Evolutionary conservation across 306 rosid species (phyloP).

Genomic region (Fagus crenata): DNA sequence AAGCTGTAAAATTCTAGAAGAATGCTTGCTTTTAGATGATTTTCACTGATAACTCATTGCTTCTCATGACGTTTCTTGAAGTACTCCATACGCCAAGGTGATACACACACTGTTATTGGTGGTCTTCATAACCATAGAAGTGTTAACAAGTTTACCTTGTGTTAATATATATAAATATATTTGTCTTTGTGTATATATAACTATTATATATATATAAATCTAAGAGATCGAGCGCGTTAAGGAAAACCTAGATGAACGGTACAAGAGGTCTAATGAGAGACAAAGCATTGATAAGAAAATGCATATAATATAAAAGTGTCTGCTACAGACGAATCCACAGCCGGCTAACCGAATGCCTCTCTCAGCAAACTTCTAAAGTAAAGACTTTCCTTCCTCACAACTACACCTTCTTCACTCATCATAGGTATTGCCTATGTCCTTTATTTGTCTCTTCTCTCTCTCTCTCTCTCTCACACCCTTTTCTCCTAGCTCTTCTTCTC

Average conservation of each 20-base stretch:
- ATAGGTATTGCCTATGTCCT: constrained; percentile 54
- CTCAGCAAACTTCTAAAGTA: constrained; percentile 47
- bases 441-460: constrained; percentile 47
- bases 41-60: neutral
- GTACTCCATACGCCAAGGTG: constrained; percentile 8
- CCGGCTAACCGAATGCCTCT: constrained; percentile 59
- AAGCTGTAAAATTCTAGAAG: neutral
- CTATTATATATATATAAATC: too few relatives aligned
- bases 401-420: constrained; percentile 37
- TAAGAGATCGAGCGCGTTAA: neutral
- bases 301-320: constrained; percentile 5
- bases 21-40: neutral
- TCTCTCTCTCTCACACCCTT: constrained; percentile 30
- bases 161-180: neutral
- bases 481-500: constrained; percentile 36
- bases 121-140: neutral
- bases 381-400: constrained; percentile 54
- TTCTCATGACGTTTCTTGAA: neutral
- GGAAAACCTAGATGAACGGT: constrained; percentile 42
- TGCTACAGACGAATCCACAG: constrained; percentile 38
- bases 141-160: neutral
- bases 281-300: constrained; percentile 25
- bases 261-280: constrained; percentile 39
- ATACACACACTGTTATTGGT: neutral
- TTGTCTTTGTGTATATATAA: too few relatives aligned